These are phyloP conservation scores for Sclerotinia borealis DNA, from an alignment of 2,329 filamentous ascomycete genomes.

Conservation along the genomic window DNA sequence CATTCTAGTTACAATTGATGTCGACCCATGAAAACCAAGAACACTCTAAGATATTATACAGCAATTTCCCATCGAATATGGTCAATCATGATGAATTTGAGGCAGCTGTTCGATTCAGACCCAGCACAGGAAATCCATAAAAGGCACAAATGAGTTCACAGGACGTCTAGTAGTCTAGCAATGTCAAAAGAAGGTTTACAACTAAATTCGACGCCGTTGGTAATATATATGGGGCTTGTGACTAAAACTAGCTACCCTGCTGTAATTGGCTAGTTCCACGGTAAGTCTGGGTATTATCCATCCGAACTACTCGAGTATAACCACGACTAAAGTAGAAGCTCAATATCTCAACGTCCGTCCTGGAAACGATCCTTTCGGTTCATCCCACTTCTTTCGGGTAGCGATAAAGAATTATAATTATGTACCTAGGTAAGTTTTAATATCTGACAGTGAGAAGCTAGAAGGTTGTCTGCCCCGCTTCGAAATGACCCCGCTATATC, in stretches of 20 bases:
- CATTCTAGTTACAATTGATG: not conserved
- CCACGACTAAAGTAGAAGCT: not conserved
- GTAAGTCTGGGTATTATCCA: not conserved
- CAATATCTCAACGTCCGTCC: not conserved
- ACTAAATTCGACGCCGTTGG: not conserved
- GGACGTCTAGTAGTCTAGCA: not conserved
- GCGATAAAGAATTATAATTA: not conserved
- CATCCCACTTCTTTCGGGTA: not conserved
- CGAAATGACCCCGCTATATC: slow-evolving; percentile 3
- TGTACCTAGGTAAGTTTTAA: not conserved
- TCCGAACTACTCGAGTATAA: not conserved
- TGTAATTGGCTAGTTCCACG: not conserved
- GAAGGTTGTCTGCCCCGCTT: not conserved
- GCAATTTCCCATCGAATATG: not conserved
- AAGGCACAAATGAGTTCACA: not conserved
- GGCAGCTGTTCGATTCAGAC: not conserved
- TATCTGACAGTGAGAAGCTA: not conserved
- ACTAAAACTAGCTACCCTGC: not conserved
- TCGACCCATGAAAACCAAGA: not conserved
- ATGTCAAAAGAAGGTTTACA: not conserved
- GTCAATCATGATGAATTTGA: not conserved
- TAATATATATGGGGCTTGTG: not conserved
- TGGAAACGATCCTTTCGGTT: not conserved
- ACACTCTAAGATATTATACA: not conserved
- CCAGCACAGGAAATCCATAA: not conserved